Percentiles rank a stretch among this genome's conserved stretches.
These are phyloP conservation scores for Colletotrichum sp. DNA, from an alignment of 2,329 filamentous ascomycete species.

Conservation along the genomic window DNA sequence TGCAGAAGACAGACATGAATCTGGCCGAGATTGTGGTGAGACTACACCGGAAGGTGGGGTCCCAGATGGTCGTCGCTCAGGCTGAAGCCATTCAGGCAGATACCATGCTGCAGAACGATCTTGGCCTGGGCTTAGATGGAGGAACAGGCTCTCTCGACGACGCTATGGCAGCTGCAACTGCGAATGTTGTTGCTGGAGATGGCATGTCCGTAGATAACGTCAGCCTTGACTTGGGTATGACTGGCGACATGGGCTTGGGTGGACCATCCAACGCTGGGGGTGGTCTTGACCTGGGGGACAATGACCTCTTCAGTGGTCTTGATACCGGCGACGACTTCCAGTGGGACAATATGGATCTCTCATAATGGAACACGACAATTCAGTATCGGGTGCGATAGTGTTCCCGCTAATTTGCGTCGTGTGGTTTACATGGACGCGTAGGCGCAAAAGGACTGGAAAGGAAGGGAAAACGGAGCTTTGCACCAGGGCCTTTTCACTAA, in stretches of 20 bases:
- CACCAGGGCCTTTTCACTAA: neutral
- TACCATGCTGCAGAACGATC: slow-evolving; percentile 46
- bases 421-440: neutral
- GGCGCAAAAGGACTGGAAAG: neutral
- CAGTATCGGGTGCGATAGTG: neutral
- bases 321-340: slow-evolving; percentile 49
- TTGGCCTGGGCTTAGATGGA: slow-evolving; percentile 43
- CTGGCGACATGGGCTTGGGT: slow-evolving; percentile 41
- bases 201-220: slow-evolving; percentile 43
- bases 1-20: slow-evolving; percentile 59
- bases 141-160: slow-evolving; percentile 36
- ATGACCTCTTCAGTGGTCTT: slow-evolving; percentile 40
- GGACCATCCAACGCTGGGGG: slow-evolving; percentile 34
- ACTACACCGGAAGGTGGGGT: slow-evolving; percentile 67
- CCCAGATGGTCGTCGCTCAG: slow-evolving; percentile 56
- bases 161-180: slow-evolving; percentile 43
- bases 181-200: slow-evolving; percentile 36
- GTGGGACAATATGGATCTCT: slow-evolving; percentile 41
- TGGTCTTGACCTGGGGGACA: slow-evolving; percentile 40
- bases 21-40: slow-evolving; percentile 67
- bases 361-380: neutral
- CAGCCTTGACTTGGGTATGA: slow-evolving; percentile 52
- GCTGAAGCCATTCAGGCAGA: slow-evolving; percentile 38
- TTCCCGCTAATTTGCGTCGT: neutral
- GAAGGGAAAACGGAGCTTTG: neutral